Conservation (phyloP, 352 stramenopile genomes). For the Globisporangium cystogenes region DNA sequence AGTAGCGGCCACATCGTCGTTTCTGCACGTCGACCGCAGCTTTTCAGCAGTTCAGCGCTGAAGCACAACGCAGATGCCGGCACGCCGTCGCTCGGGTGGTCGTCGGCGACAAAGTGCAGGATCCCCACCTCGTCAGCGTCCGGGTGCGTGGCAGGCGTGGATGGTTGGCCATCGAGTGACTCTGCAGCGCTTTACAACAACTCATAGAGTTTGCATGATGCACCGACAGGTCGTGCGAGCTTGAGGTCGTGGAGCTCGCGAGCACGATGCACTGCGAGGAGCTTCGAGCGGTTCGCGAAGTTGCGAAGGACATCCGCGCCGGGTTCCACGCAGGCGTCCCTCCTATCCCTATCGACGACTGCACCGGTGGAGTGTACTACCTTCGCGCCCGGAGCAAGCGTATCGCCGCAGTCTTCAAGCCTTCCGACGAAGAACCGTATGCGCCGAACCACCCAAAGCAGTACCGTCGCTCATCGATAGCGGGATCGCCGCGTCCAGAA, state of each 20-base stretch:
- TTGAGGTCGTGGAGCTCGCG: neutral
- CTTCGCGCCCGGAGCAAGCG: conserved; percentile 33
- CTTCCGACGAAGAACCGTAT: conserved; percentile 57
- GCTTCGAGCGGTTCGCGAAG: conserved; percentile 13
- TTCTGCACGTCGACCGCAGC: conserved; percentile 3
- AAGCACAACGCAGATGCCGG: neutral
- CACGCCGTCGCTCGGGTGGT: neutral
- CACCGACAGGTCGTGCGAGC: neutral
- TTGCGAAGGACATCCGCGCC: conserved; percentile 21
- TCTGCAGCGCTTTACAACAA: neutral
- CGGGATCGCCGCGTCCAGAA: neutral
- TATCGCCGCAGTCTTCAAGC: conserved; percentile 60
- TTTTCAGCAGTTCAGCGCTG: neutral
- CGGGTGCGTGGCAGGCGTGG: neutral
- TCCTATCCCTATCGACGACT: conserved; percentile 47
- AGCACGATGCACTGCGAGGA: neutral
- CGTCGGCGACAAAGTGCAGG: neutral
- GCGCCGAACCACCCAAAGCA: conserved; percentile 58
- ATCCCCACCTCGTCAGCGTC: neutral
- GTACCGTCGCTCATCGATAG: conserved; percentile 3
- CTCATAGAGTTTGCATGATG: neutral
- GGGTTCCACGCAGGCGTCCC: conserved; percentile 28
- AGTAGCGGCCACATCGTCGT: conserved; percentile 12
- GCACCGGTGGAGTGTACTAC: conserved; percentile 63
- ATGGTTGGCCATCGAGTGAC: neutral